Evolutionary conservation across 306 rosid genomes (phyloP).

Genomic region (Aeschynomene evenia): DNA sequence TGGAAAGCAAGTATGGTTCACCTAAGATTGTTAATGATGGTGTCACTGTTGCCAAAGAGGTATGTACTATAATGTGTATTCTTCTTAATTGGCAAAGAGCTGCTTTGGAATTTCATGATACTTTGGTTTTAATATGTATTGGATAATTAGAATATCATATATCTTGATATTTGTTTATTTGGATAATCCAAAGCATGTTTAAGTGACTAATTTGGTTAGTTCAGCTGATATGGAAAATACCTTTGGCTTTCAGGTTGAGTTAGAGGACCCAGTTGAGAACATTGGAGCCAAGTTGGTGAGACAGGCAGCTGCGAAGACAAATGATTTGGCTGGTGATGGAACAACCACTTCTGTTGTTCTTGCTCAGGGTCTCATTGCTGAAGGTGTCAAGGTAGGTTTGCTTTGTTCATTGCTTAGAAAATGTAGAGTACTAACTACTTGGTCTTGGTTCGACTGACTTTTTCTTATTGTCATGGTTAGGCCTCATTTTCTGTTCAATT

Average conservation of each 20-base stretch:
- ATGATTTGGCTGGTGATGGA: conserved; percentile 98
- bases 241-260: conserved; percentile 63
- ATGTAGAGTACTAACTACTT: background rate
- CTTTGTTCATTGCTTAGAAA: background rate
- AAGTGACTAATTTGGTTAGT: too few species aligned
- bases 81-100: background rate
- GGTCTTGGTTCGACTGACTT: background rate
- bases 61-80: background rate
- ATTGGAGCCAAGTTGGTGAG: conserved; percentile 98
- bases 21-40: conserved; percentile 98
- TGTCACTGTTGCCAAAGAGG: conserved; percentile 98
- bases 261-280: conserved; percentile 99
- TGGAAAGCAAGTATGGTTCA: conserved; percentile 98
- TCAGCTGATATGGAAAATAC: background rate
- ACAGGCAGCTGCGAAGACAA: conserved; percentile 99
- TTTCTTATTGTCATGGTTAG: background rate
- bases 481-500: background rate
- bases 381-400: conserved; percentile 97
- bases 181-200: background rate
- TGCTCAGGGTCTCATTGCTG: conserved; percentile 97
- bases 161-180: background rate
- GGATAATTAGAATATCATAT: background rate
- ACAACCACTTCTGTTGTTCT: conserved; percentile 98
- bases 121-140: background rate
- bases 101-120: background rate